Evolutionary conservation across 2,329 filamentous ascomycete genomes (phyloP).

Genomic region (Waltergamsia citrina): DNA sequence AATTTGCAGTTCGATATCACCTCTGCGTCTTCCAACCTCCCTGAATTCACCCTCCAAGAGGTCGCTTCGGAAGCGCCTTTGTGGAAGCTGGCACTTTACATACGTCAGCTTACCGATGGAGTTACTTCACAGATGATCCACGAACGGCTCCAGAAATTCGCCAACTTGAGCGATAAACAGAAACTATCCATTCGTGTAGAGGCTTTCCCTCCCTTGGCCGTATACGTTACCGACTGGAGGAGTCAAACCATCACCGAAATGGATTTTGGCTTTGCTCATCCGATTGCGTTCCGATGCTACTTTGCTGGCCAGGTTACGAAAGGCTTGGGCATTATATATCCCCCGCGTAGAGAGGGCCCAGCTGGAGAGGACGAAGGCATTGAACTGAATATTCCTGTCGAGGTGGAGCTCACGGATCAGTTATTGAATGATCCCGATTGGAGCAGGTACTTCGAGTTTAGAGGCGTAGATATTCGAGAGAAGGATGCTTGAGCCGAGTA

Average conservation of each 20-base stretch:
- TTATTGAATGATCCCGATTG: constrained; percentile 23
- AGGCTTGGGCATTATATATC: constrained; percentile 18
- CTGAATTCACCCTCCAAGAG: constrained; percentile 19
- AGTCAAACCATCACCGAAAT: constrained; percentile 13
- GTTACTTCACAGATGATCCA: constrained; percentile 19
- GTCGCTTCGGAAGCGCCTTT: constrained; percentile 25
- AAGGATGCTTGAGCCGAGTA: too few relatives aligned
- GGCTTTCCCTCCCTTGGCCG: constrained; percentile 22
- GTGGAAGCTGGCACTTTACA: constrained; percentile 22
- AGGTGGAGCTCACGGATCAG: constrained; percentile 17
- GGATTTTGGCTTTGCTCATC: constrained; percentile 25
- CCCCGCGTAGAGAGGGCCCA: constrained; percentile 14
- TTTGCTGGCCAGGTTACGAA: constrained; percentile 17
- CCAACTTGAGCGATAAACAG: constrained; percentile 23
- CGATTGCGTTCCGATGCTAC: constrained; percentile 19
- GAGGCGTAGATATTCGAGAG: constrained; percentile 25
- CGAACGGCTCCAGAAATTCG: constrained; percentile 15
- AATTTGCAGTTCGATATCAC: constrained; percentile 20
- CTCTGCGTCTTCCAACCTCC: constrained; percentile 13
- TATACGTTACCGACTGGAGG: constrained; percentile 25
- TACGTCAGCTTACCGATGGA: constrained; percentile 24
- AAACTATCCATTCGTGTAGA: constrained; percentile 21
- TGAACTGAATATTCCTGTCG: constrained; percentile 21
- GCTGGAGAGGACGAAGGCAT: constrained; percentile 21
- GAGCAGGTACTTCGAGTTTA: constrained; percentile 25